Base-by-base conservation (phyloP, 805 yeast genomes). In the Wickerhamiella azymoides region DNA sequence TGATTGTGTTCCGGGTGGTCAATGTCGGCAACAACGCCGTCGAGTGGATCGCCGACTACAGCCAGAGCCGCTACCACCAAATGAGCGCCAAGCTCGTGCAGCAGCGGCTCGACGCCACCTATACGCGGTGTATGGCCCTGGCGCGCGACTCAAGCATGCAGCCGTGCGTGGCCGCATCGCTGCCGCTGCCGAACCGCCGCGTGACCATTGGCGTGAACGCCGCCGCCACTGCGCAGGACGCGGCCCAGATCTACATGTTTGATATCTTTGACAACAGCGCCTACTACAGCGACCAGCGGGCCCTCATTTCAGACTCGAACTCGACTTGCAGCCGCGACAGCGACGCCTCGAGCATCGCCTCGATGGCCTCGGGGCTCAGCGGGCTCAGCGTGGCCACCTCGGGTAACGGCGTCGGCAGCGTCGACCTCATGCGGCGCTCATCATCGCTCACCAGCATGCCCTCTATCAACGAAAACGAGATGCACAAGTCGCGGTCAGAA, bases 1-100 rank as follows among this genome's bases (percentile, higher is more conserved):
- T 84, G 18, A 49, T 84, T 14, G 69, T 83, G 40, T 84, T 89
- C 81, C 72, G 84, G 50, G 60, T 79, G 38, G 60, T 59, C 2
- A 57, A 61, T 1, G 62, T 58, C 2, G 62, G 61, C 10, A 32
- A 55, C 2, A 56, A 50, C 6, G 49, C 53, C 19, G 26, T 33
- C 21, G 54, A 40, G 28, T 55, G 41, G 49, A 52, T 47, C 46
- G 48, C 43, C 38, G 61, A 43, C 43, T 51, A 56, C 10, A 54
- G 57, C 39, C 44, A 49, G 16, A 50, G 59, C 10, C 51, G 54
- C 45, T 60, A 60, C 45, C 52, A 52, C 30, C 44, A 50, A 11
- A 58, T 57, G 39, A 54, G 62, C 2, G 51, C 62, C 8, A 30
- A 30, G 14, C 25, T 59, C 24, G 48, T 61, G 17, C 25, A 43